phyloP scores from a whole-genome alignment of 1,284 basidiomycete genomes.

The Boletus putidus region DNA sequence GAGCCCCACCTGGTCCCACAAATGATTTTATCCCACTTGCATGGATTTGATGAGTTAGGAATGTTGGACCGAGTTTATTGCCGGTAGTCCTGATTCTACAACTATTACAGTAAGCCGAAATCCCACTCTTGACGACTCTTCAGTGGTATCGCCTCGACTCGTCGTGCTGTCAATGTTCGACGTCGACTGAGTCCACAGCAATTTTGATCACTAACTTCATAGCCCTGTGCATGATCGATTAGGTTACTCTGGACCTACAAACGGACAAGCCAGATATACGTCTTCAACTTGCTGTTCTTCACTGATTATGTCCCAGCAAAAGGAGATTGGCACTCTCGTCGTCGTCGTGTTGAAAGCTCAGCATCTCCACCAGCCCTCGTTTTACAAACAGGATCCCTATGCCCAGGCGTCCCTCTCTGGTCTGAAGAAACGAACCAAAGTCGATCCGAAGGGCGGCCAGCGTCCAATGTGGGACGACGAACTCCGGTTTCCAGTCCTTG shows the following conservation, averaged over 20 bases:
- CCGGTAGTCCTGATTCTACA: background rate
- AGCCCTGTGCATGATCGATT: too few species aligned
- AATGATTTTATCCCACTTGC: too few species aligned
- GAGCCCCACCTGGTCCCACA: background rate
- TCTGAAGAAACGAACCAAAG: constrained; percentile 54
- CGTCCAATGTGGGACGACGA: constrained; percentile 79
- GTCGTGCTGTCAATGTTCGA: background rate
- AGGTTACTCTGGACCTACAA: too few species aligned
- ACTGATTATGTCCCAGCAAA: constrained; percentile 32
- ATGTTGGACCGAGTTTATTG: too few species aligned
- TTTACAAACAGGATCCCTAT: constrained; percentile 77
- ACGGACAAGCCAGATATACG: background rate
- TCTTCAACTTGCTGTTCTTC: background rate
- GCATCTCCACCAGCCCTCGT: constrained; percentile 67
- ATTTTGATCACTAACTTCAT: background rate
- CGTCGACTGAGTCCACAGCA: background rate
- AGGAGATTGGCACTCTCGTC: constrained; percentile 66
- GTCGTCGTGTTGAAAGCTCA: constrained; percentile 73
- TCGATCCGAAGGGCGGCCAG: constrained; percentile 72
- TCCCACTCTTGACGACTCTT: background rate
- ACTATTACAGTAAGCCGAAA: too few species aligned
- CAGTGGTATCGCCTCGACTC: too few species aligned
- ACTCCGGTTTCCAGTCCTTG: constrained; percentile 56
- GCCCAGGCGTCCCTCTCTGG: constrained; percentile 51
- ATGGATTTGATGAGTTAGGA: too few species aligned